Conservation (phyloP, 2,329 filamentous ascomycete species). For the Claviceps purpurea region DNA sequence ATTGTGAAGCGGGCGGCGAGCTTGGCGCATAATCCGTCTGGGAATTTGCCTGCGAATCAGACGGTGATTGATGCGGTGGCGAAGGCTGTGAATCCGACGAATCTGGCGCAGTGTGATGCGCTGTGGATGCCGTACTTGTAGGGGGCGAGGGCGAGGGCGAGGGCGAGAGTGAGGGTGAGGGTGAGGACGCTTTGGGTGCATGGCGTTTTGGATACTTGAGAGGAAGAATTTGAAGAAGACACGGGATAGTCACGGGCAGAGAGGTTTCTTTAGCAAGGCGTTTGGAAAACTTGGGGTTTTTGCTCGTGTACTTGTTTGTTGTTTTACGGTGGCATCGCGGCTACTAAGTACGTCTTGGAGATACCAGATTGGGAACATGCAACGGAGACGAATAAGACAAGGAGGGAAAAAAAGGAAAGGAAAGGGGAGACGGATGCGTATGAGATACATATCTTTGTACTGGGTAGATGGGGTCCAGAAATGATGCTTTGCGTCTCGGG, state of each 20-base stretch:
- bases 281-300: conserved; percentile 1
- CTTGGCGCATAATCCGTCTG: conserved; percentile 63
- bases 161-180: background rate
- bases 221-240: background rate
- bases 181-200: background rate
- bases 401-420: background rate
- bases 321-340: background rate
- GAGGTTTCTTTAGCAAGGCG: conserved; percentile 6
- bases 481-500: conserved; percentile 4
- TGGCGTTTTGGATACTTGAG: no score
- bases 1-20: conserved; percentile 85
- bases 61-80: conserved; percentile 90
- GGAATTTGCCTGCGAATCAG: conserved; percentile 87
- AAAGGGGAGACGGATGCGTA: background rate
- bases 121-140: conserved; percentile 84
- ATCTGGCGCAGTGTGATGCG: conserved; percentile 76
- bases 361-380: background rate
- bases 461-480: background rate
- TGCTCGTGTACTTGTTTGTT: background rate
- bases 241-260: background rate
- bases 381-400: background rate
- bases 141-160: background rate
- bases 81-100: conserved; percentile 84
- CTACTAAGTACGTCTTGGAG: background rate
- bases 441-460: background rate